Evolutionary conservation across 108 stramenopile genomes (phyloP), one percentile per base, ranked within the genome.

Genomic region (Cylindrotheca fusiformis): DNA sequence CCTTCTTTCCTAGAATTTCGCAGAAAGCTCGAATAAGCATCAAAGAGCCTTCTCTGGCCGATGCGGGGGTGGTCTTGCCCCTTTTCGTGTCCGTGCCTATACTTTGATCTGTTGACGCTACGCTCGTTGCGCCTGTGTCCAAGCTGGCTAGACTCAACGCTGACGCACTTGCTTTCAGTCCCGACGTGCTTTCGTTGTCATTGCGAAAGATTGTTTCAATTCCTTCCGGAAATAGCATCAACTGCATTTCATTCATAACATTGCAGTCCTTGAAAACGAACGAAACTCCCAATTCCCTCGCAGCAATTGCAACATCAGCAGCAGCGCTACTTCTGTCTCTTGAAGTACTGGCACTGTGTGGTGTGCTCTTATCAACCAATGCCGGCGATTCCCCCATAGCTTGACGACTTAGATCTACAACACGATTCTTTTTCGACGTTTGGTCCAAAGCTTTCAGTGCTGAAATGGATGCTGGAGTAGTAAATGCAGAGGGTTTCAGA

Each of bases 1-100:
- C 65, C n/a, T 63, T 44, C 25, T 63, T 75, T 21, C 82, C 80
- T 19, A 88, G 75, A 26, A 80, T 71, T 62, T 91, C 85, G 55
- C 87, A 88, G n/a, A 95, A 66, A 14, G 88, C 94, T 46, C 90
- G 84, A 24, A 91, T 65, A 24, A 91, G 41, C 31, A 95, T 66
- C 48, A 95, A 68, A 17, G 74, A 82, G 6, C 71, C 94, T 67
- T 95, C 94, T 52, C 90, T 55, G 1, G 94, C 89, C 72, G 87
- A 86, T 29, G 86, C 67, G 20, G 89, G 87, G 20, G 80, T 78
- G 12, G 76, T 67, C 67, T 93, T 93, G 20, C 92, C 88, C 41
- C 88, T 67, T 32, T 81, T 86, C 24, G 71, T 69, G 65, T 90
- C 92, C 6, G 86, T 88, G 8, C 83, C 86, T 2, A 66, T 57